phyloP scores from a whole-genome alignment of 2,329 filamentous ascomycete species.

The Aspergillus costaricaensis region DNA sequence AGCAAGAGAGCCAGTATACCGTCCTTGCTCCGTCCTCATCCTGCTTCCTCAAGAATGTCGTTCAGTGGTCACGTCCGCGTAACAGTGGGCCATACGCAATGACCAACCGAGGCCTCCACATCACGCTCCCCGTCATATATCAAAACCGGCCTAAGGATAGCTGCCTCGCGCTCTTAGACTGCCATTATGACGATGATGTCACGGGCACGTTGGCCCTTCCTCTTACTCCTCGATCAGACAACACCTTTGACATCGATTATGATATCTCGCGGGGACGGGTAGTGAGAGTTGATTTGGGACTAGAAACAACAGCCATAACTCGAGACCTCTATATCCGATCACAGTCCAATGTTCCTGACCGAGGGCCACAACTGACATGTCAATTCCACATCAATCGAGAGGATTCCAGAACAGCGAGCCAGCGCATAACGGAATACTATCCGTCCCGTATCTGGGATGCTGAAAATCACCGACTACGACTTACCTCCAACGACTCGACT shows the following conservation, averaged over 20 bases:
- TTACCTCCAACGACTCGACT: not conserved
- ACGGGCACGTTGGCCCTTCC: not conserved
- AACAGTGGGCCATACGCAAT: not conserved
- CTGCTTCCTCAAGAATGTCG: not conserved
- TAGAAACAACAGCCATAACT: not conserved
- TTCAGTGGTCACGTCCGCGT: not conserved
- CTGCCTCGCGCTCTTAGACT: not conserved
- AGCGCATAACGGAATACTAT: not conserved
- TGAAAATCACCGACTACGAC: not conserved
- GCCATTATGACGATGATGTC: not conserved
- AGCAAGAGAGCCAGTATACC: not conserved
- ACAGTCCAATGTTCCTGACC: not conserved
- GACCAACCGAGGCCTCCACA: not conserved
- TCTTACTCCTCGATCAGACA: not conserved
- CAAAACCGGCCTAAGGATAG: not conserved
- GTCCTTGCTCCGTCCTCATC: not conserved
- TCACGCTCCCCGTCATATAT: not conserved
- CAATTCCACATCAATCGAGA: not conserved
- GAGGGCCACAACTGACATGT: not conserved
- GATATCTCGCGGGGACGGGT: not conserved
- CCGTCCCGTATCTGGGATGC: not conserved
- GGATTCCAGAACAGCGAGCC: not conserved
- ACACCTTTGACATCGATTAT: not conserved
- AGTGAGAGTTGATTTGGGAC: not conserved
- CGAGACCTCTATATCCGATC: not conserved